Percentiles rank a stretch among this genome's conserved stretches.
Evolutionary conservation across 768 basidiomycete species (phyloP).

Genomic region (Boletus sp.): DNA sequence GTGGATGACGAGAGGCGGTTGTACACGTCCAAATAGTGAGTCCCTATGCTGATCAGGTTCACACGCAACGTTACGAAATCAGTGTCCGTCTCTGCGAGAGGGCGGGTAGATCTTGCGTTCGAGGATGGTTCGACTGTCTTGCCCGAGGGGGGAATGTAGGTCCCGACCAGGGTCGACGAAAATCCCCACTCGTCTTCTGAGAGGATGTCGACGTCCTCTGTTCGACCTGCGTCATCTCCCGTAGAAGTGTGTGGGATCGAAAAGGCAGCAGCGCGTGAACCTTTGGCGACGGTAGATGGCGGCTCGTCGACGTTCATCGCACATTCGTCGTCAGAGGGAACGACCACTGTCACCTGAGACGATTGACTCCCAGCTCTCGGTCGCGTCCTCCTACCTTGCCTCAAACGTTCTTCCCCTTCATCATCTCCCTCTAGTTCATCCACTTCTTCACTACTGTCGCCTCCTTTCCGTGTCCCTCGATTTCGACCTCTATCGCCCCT

Average conservation of each 20-base stretch:
- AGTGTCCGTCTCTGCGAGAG: not conserved
- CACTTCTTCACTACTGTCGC: conserved; percentile 8
- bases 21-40: conserved; percentile 22
- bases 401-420: not conserved
- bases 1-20: conserved; percentile 1
- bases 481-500: conserved; percentile 7
- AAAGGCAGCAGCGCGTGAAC: not conserved
- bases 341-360: conserved; percentile 19
- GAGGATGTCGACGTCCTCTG: conserved; percentile 1
- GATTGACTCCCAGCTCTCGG: conserved; percentile 12
- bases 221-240: not conserved
- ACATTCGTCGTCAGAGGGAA: conserved; percentile 25
- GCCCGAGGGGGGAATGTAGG: conserved; percentile 11
- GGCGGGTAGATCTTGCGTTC: not conserved
- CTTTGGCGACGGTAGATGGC: conserved; percentile 20
- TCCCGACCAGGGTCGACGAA: conserved; percentile 28
- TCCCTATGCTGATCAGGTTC: conserved; percentile 20
- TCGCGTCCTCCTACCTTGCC: conserved; percentile 5
- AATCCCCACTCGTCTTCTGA: conserved; percentile 22
- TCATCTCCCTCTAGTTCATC: conserved; percentile 15
- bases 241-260: not conserved
- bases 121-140: conserved; percentile 10
- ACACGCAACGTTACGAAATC: conserved; percentile 20
- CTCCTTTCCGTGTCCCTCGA: not conserved
- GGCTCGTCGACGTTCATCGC: conserved; percentile 27